Evolutionary conservation across 768 basidiomycete genomes (phyloP), one percentile per base, ranked within the genome.

Genomic region (Bullera alba): DNA sequence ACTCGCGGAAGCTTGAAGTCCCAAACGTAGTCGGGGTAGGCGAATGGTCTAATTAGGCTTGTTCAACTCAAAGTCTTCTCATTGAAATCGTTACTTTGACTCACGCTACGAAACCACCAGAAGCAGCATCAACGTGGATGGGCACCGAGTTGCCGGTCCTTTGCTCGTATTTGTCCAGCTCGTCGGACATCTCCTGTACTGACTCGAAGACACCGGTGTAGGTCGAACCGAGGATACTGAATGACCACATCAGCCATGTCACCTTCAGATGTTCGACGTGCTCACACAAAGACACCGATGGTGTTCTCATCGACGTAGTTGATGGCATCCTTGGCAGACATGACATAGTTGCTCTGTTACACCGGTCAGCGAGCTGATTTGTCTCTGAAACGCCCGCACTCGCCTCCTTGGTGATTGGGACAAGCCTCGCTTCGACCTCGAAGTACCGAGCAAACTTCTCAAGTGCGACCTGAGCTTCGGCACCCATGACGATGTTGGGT

Each of bases 151-250:
- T 74, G n/a, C 77, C 78, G 0, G 76, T 78, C 53, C 71, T 60
- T 17, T 42, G 66, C 56, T 83, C 74, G 53, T 80, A 75, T 47
- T 73, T 77, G 74, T 78, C 77, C 70, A 89, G 57, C 48, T 62
- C 61, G 35, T 83, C 81, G 1, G 84, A 76, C 82, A 95, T 86
- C 67, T 84, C 86, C 67, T 86, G 80, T 27, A 95, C 90, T 12
- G 84, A 82, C 61, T 93, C 91, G 61, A 77, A 81, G 58, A 76
- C 76, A n/a, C 78, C 80, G 5, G 80, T 80, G 57, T 77, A 78
- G 22, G 77, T 79, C 12, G 73, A 74, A 57, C 71, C 67, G 22
- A 69, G 64, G 35, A 59, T 49, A 15, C 45, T 46, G 50, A n/a
- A n/a, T n/a, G 37, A 7, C 8, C 22, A 7, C 7, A 8, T 39